Percentiles rank a stretch among this genome's conserved stretches.
These are phyloP conservation scores for Trypanosoma vivax DNA, from an alignment of 208 protist genomes.

Conservation along the genomic window DNA sequence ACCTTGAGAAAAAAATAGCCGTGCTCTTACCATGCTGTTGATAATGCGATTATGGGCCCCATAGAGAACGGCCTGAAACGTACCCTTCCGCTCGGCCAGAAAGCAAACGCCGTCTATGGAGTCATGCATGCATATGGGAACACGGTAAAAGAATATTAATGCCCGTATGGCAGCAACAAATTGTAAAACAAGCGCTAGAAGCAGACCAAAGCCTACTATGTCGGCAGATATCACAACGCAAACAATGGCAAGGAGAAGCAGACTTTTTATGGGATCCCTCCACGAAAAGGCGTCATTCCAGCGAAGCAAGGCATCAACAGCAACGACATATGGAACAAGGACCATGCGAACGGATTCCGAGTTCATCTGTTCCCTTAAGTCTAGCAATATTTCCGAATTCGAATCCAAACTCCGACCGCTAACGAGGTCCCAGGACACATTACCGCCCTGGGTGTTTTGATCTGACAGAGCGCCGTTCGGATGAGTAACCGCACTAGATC, in stretches of 20 bases:
- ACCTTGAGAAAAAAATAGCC: constrained; percentile 72
- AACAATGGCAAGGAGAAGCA: constrained; percentile 46
- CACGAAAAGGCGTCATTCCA: constrained; percentile 56
- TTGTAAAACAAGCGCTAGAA: constrained; percentile 34
- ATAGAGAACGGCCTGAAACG: constrained; percentile 54
- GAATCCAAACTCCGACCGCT: background rate
- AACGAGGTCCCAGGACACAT: too few species aligned
- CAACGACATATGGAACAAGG: constrained; percentile 69
- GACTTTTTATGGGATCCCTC: constrained; percentile 48
- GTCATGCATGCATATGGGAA: constrained; percentile 22
- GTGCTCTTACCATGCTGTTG: constrained; percentile 66
- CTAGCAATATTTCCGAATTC: constrained; percentile 9
- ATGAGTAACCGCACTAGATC: background rate
- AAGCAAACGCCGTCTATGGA: background rate
- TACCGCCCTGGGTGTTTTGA: too few species aligned
- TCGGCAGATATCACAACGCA: constrained; percentile 37
- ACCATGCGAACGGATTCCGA: constrained; percentile 55
- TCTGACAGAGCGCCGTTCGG: background rate
- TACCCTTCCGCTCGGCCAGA: background rate
- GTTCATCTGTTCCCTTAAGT: constrained; percentile 20
- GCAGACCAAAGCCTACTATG: constrained; percentile 39
- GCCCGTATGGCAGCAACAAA: constrained; percentile 34
- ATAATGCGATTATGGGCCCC: constrained; percentile 53
- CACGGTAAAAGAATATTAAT: constrained; percentile 45
- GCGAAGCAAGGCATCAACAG: constrained; percentile 49